Evolutionary conservation across 768 basidiomycete species (phyloP).

Genomic region (Suillus cothurnatus): DNA sequence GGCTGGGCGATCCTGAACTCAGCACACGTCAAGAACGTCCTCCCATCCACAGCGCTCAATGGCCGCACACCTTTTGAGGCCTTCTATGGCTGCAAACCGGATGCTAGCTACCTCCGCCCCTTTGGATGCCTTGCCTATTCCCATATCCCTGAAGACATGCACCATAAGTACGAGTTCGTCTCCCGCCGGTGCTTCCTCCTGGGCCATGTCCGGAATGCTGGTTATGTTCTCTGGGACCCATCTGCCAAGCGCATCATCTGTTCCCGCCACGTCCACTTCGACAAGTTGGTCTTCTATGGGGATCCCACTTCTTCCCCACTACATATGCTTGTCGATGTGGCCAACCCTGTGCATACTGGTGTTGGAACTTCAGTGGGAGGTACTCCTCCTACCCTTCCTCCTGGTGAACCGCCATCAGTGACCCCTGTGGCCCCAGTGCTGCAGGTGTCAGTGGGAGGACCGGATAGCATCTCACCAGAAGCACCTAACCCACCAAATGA

Average conservation of each 20-base stretch:
- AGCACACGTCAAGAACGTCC: conserved; percentile 7
- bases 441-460: too few relatives aligned
- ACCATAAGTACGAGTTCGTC: neutral
- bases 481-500: too few relatives aligned
- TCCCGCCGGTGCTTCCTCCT: neutral
- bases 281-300: neutral
- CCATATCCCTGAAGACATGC: neutral
- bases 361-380: too few relatives aligned
- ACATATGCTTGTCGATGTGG: too few relatives aligned
- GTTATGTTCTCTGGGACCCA: neutral
- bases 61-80: conserved; percentile 26
- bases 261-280: neutral
- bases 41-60: conserved; percentile 9
- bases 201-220: neutral
- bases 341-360: too few relatives aligned
- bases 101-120: conserved; percentile 20
- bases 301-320: too few relatives aligned
- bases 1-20: conserved; percentile 13
- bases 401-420: too few relatives aligned
- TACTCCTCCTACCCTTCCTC: too few relatives aligned
- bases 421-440: too few relatives aligned
- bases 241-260: neutral
- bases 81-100: conserved; percentile 25
- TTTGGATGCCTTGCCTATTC: conserved; percentile 20
- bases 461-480: too few relatives aligned